A percentile compares a stretch with the other conserved stretches of the same genome.
These are phyloP conservation scores for Mycena sp. DNA, from an alignment of 1,284 basidiomycete genomes.

Conservation along the genomic window DNA sequence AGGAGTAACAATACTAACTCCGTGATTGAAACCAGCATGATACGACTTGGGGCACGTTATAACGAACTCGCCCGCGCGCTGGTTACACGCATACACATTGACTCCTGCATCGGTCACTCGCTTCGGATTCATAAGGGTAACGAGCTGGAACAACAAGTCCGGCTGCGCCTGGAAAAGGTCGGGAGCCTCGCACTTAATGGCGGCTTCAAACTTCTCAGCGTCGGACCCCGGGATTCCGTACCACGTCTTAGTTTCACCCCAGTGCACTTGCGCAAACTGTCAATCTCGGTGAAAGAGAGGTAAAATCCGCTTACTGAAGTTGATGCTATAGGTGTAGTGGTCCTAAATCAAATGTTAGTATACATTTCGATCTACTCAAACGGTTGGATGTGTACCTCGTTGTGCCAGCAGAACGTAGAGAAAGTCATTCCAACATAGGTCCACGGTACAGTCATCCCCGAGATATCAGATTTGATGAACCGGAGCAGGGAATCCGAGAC, in stretches of 20 bases:
- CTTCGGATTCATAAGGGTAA: conserved; percentile 97
- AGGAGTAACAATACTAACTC: conserved; percentile 63
- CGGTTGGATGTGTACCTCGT: conserved; percentile 74
- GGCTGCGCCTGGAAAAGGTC: conserved; percentile 99
- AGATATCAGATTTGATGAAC: conserved; percentile 98
- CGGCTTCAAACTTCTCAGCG: conserved; percentile 95
- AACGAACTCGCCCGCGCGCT: conserved; percentile 97
- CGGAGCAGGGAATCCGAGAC: conserved; percentile 87
- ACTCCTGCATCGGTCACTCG: conserved; percentile 90
- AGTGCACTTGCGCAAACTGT: conserved; percentile 81
- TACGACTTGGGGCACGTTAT: conserved; percentile 98
- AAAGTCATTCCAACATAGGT: conserved; percentile 99
- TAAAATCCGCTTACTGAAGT: conserved; percentile 79
- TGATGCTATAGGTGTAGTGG: conserved; percentile 97
- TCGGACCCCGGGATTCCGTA: conserved; percentile 96
- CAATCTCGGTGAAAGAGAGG: conserved; percentile 30
- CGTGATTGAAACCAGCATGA: conserved; percentile 99
- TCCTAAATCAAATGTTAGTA: conserved; percentile 63
- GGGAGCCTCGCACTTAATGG: conserved; percentile 94
- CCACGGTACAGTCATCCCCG: conserved; percentile 99
- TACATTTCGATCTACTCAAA: conserved; percentile 24
- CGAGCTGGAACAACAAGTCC: conserved; percentile 95
- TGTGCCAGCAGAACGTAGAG: conserved; percentile 99
- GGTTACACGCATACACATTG: conserved; percentile 94
- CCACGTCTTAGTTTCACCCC: conserved; percentile 99